Evolutionary conservation across 345 rosid species (phyloP).

Genomic region (Sonneratia caseolaris): DNA sequence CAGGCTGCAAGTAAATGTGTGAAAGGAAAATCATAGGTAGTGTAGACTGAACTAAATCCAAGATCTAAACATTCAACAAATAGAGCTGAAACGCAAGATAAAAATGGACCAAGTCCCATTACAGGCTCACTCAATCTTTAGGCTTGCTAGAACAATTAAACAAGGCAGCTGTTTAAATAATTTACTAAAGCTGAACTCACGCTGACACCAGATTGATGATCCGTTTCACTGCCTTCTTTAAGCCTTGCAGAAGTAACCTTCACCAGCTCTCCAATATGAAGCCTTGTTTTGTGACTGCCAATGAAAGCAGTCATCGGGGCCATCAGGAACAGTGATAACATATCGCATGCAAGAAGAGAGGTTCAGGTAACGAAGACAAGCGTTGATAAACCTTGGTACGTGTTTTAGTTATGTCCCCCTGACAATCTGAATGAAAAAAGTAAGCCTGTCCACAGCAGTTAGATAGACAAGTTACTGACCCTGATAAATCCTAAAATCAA

Average conservation of each 20-base stretch:
- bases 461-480: too few relatives aligned
- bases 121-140: neutral
- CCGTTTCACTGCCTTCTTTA: conserved; percentile 81
- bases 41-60: neutral
- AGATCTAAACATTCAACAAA: neutral
- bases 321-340: neutral
- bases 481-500: too few relatives aligned
- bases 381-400: neutral
- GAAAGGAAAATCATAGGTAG: neutral
- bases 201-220: conserved; percentile 63
- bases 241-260: conserved; percentile 87
- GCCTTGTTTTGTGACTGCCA: conserved; percentile 75
- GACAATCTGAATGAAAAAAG: too few relatives aligned
- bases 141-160: neutral
- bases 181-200: conserved; percentile 16
- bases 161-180: neutral
- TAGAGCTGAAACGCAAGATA: neutral
- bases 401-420: neutral
- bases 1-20: conserved; percentile 7
- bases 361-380: neutral
- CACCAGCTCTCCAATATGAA: conserved; percentile 75
- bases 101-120: neutral
- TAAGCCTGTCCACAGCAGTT: too few relatives aligned
- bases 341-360: neutral
- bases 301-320: neutral